Evolutionary conservation across 371 early-diverging fungal genomes (phyloP), one percentile per base, ranked within the genome.

Genomic region (Zychaea mexicana): DNA sequence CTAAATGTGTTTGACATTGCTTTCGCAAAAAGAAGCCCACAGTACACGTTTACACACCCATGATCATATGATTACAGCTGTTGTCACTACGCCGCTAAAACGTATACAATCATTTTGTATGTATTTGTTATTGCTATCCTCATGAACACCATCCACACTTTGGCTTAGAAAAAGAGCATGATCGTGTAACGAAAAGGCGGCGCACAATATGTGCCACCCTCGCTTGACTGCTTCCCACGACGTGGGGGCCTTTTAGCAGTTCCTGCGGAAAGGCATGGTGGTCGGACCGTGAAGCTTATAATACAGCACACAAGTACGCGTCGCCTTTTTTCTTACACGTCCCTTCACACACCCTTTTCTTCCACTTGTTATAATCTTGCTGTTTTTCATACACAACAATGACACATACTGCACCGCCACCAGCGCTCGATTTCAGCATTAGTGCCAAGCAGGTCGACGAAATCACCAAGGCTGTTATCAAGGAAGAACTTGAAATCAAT

Each of bases 371-470:
- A n/a, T n/a, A n/a, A n/a, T n/a, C n/a, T 31, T 39, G 55, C 45
- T 10, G 24, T 36, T 66, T 60, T 46, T 21, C 27, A 39, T 32
- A 28, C 55, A 12, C 32, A 31, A 45, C n/a, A 52, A 78, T 78
- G 77, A 54, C 75, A 0, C 61, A 65, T 24, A 36, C 62, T n/a
- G 79, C 82, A 9, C 82, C 82, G n/a, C 54, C 72, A 26, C 82
- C 82, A 30, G 32, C 73, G 13, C 79, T 81, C 52, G 73, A 81
- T 26, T 81, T 79, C 42, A 72, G 62, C 32, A 73, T 83, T 47
- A 73, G 57, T 46, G 76, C 76, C 47, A 77, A 70, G 21, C 71
- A 84, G 62, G 70, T 84, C 8, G 60, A 58, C 17, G 60, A 67
- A 17, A 61, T 79, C 15, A 74, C 68, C 53, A 59, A 72, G 28